Percentiles rank a stretch among this genome's conserved stretches.
Evolutionary conservation across 768 basidiomycete species (phyloP).

Genomic region (Udeniomyces megalosporus): DNA sequence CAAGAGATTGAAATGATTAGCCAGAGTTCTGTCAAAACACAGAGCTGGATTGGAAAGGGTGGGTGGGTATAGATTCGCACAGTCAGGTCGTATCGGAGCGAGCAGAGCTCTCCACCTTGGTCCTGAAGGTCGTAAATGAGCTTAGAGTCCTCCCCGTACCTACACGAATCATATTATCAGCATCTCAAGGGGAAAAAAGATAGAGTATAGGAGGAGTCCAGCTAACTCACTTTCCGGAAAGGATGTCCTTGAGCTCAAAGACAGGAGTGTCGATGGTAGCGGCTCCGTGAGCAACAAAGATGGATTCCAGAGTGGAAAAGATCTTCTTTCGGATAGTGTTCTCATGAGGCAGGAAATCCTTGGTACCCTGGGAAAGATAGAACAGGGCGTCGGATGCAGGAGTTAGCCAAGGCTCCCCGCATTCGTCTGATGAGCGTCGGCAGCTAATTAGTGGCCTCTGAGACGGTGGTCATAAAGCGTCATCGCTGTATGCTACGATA

Average conservation of each 20-base stretch:
- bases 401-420: too few relatives aligned
- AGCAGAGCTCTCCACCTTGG: constrained; percentile 92
- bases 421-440: too few relatives aligned
- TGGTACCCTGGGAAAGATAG: constrained; percentile 52
- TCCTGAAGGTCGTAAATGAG: constrained; percentile 95
- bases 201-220: neutral
- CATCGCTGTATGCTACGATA: too few relatives aligned
- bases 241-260: constrained; percentile 90
- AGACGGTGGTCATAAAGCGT: too few relatives aligned
- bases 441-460: too few relatives aligned
- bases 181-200: neutral
- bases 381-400: neutral
- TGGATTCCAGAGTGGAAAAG: constrained; percentile 69
- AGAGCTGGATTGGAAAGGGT: neutral
- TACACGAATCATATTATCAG: neutral
- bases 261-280: constrained; percentile 93
- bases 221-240: constrained; percentile 59
- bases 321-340: constrained; percentile 84
- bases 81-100: constrained; percentile 87
- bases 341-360: constrained; percentile 82
- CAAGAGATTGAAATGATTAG: neutral
- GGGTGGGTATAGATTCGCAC: constrained; percentile 31
- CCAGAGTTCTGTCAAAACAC: neutral
- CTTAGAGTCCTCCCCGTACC: constrained; percentile 83
- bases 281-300: constrained; percentile 77